phyloP scores from a whole-genome alignment of 371 early-diverging fungal genomes.

The Chytridiales sp. region DNA sequence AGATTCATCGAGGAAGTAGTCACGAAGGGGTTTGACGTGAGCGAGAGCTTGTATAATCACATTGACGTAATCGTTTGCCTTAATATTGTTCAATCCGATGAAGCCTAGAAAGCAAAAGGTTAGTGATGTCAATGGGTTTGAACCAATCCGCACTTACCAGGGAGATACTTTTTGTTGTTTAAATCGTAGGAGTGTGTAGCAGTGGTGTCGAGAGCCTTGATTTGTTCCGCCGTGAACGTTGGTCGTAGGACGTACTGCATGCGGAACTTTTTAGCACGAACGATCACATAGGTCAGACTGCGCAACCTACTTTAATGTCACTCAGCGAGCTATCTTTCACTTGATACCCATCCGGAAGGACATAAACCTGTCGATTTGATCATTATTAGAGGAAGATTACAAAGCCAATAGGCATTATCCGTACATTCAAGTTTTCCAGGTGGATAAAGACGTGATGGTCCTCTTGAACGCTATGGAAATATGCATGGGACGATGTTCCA shows the following conservation, averaged over 20 bases:
- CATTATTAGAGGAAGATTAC: conserved; percentile 5
- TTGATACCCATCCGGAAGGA: conserved; percentile 93
- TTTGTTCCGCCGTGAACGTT: conserved; percentile 70
- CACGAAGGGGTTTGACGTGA: conserved; percentile 84
- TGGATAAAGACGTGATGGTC: conserved; percentile 97
- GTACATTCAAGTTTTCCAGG: conserved; percentile 77
- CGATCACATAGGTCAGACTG: background rate
- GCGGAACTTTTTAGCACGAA: background rate
- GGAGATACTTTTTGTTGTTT: conserved; percentile 80
- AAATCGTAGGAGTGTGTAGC: conserved; percentile 74
- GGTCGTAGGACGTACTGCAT: conserved; percentile 81
- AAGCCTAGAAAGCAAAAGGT: conserved; percentile 59
- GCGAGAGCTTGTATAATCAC: conserved; percentile 85
- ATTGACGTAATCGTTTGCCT: conserved; percentile 95
- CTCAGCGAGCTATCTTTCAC: conserved; percentile 82
- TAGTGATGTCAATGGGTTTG: background rate
- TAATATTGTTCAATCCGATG: conserved; percentile 93
- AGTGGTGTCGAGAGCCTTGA: conserved; percentile 65
- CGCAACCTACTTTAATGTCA: conserved; percentile 68
- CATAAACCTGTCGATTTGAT: conserved; percentile 73
- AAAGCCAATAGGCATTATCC: background rate
- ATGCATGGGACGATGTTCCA: conserved; percentile 89
- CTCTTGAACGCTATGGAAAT: conserved; percentile 91
- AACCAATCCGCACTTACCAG: conserved; percentile 69
- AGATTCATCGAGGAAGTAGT: conserved; percentile 69